These are phyloP conservation scores for Colletotrichum falcatum DNA, from an alignment of 2,329 filamentous ascomycete genomes.

Conservation along the genomic window DNA sequence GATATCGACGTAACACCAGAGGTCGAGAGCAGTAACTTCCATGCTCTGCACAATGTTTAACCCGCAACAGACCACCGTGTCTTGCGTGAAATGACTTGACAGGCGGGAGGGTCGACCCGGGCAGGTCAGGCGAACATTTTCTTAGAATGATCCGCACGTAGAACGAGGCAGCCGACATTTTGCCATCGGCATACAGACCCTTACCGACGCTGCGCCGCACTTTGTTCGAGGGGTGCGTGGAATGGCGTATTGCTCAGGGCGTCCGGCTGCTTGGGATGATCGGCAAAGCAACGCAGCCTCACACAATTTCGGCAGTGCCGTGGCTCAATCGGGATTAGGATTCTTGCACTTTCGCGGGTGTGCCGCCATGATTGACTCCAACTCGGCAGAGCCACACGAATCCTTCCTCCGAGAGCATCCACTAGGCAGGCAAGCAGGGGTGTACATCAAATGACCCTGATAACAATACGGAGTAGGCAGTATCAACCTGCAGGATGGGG, in stretches of 20 bases:
- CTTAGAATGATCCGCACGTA: conserved; percentile 16
- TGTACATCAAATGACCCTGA: conserved; percentile 16
- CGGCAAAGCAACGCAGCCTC: conserved; percentile 28
- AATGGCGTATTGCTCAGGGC: conserved; percentile 4
- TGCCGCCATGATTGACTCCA: conserved; percentile 6
- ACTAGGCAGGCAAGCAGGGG: conserved; percentile 5
- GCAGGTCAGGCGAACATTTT: conserved; percentile 11
- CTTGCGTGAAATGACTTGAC: conserved; percentile 13
- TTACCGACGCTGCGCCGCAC: conserved; percentile 32
- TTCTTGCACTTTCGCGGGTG: conserved; percentile 17
- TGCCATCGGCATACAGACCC: not conserved
- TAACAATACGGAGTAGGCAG: conserved; percentile 3
- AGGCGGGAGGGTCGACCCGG: conserved; percentile 27
- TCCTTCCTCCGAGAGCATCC: not conserved
- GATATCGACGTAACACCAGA: not conserved
- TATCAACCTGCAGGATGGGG: conserved; percentile 8
- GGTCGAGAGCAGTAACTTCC: not conserved
- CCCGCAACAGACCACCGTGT: conserved; percentile 14
- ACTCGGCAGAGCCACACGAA: not conserved
- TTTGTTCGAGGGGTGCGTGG: conserved; percentile 12
- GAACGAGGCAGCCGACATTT: conserved; percentile 27
- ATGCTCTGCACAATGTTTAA: not conserved
- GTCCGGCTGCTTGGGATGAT: conserved; percentile 20
- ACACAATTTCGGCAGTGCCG: conserved; percentile 9
- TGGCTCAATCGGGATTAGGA: conserved; percentile 8